These are phyloP conservation scores for Gloeophyllum trabeum DNA, from an alignment of 768 basidiomycete genomes.

Conservation along the genomic window DNA sequence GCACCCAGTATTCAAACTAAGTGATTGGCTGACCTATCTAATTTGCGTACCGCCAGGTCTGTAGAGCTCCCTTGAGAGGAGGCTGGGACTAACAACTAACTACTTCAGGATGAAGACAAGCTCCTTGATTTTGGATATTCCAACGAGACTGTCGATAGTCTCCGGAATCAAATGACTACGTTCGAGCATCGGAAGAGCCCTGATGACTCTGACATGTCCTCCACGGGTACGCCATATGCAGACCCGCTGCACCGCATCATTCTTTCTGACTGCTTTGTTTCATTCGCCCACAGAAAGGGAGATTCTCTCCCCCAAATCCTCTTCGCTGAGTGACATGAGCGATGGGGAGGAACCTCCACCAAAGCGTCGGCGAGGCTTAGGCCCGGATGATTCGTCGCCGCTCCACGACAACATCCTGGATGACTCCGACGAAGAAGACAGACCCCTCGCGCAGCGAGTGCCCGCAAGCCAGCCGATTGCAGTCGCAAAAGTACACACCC, in stretches of 20 bases:
- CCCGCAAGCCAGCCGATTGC: constrained; percentile 1
- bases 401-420: constrained; percentile 31
- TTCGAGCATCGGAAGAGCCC: constrained; percentile 38
- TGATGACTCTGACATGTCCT: constrained; percentile 32
- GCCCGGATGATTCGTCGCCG: too few species aligned
- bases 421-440: constrained; percentile 47
- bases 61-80: too few species aligned
- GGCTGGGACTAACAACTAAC: too few species aligned
- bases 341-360: constrained; percentile 25
- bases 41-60: too few species aligned
- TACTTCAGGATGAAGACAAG: constrained; percentile 53
- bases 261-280: constrained; percentile 5
- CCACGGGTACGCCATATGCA: constrained; percentile 29
- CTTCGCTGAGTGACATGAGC: constrained; percentile 10
- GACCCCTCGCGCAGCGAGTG: constrained; percentile 30
- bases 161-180: constrained; percentile 60
- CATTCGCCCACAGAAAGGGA: constrained; percentile 17
- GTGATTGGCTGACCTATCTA: too few species aligned
- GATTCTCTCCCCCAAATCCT: constrained; percentile 20
- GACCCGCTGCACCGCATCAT: not conserved
- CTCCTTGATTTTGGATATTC: constrained; percentile 73
- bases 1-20: constrained; percentile 14
- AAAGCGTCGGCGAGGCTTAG: constrained; percentile 44
- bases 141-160: constrained; percentile 56
- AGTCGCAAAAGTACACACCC: not conserved